Evolutionary conservation across 208 protist genomes (phyloP), one percentile per base, ranked within the genome.

Genomic region (Leishmania turanica): DNA sequence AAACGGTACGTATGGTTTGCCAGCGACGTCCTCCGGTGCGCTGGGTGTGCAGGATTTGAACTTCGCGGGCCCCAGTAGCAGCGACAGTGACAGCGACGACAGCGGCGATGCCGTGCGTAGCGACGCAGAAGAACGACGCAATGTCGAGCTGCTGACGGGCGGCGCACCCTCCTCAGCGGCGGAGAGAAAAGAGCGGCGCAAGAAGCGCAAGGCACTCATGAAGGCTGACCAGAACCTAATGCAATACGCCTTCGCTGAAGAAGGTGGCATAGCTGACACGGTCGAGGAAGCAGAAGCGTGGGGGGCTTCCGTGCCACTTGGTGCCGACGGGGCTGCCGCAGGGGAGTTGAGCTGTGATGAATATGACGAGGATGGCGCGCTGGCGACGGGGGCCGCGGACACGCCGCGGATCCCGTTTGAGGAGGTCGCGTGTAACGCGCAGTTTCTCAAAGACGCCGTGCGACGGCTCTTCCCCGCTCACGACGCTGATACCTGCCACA

Each of bases 391-490:
- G 60, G 73, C 49, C 2, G 75, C 60, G 42, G 49, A 47, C 27
- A 51, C 49, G 42, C 71, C 78, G n/a, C 69, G 79, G 19, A 90
- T 97, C 49, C 66, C 89, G 21, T 97, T 98, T 87, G 88, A 96
- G 45, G 93, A 96, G 70, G 92, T 97, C 3, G 88, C 92, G n/a
- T 92, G 90, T 84, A 98, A 98, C 81, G 75, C 92, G 21, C 83
- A 89, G n/a, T 97, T 93, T 78, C 62, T 98, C n/a, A 86, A 90
- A 69, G 91, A 97, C 84, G 82, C 91, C 9, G 78, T 98, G 53
- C 93, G 95, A 6, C 92, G 91, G 24, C 88, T 97, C 37, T 95
- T 97, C 66, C 92, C 95, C 2, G 85, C 89, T 5, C 87, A 95
- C 53, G 88, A 84, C 15, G 71, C 86, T 17, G 91, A 94, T 21